phyloP scores from a whole-genome alignment of 805 yeast species.

The Candida coleopterorum region DNA sequence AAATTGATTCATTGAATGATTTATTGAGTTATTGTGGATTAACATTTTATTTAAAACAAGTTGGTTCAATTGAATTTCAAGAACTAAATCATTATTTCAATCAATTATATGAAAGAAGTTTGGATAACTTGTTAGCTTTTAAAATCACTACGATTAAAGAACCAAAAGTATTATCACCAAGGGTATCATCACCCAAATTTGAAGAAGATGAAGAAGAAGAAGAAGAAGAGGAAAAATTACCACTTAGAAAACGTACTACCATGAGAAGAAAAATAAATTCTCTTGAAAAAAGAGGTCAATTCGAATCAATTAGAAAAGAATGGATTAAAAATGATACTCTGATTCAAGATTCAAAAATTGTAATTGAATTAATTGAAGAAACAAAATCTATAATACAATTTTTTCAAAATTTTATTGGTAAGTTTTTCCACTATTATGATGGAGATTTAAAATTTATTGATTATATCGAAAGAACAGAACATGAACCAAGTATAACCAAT shows the following conservation, averaged over 20 bases:
- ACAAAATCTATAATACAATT: conserved; percentile 30
- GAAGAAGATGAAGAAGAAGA: conserved; percentile 6
- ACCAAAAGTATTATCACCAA: not conserved
- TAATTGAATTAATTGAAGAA: conserved; percentile 33
- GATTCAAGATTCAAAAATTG: conserved; percentile 28
- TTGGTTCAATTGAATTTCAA: conserved; percentile 44
- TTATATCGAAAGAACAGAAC: conserved; percentile 24
- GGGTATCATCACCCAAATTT: not conserved
- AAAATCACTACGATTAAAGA: not conserved
- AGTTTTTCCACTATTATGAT: conserved; percentile 36
- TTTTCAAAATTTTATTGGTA: conserved; percentile 37
- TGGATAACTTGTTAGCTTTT: conserved; percentile 17
- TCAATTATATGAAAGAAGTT: conserved; percentile 20
- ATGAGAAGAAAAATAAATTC: conserved; percentile 22
- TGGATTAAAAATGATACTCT: conserved; percentile 12
- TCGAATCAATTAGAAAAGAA: conserved; percentile 2
- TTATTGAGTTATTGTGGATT: conserved; percentile 28
- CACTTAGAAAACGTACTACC: conserved; percentile 27
- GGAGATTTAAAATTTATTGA: conserved; percentile 26
- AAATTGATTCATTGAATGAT: conserved; percentile 21
- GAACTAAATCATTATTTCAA: conserved; percentile 43
- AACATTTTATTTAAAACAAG: conserved; percentile 49
- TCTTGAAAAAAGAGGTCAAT: conserved; percentile 4
- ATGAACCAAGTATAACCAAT: conserved; percentile 38
- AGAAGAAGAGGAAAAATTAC: not conserved